These are phyloP conservation scores for Trichocladium uniseriatum DNA, from an alignment of 495 filamentous ascomycete species.

Conservation along the genomic window DNA sequence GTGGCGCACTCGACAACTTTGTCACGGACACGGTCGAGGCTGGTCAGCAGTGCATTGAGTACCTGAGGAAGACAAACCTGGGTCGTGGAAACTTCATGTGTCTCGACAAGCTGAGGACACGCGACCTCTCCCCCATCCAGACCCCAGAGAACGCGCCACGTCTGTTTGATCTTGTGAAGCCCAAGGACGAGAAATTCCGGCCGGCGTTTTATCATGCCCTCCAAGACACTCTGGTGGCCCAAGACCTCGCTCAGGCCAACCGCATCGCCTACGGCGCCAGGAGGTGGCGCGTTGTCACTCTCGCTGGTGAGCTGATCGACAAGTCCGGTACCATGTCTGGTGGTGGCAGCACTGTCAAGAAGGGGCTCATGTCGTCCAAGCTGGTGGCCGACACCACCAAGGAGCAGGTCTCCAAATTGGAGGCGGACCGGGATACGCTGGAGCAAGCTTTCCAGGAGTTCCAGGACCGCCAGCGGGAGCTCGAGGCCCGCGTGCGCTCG, in stretches of 20 bases:
- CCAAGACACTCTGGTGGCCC: slow-evolving; percentile 87
- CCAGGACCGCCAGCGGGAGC: slow-evolving; percentile 66
- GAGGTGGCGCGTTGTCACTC: slow-evolving; percentile 91
- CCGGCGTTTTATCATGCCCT: slow-evolving; percentile 91
- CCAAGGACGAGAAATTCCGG: slow-evolving; percentile 77
- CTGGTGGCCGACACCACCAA: slow-evolving; percentile 73
- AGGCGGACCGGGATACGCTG: slow-evolving; percentile 72
- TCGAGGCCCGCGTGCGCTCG: slow-evolving; percentile 62
- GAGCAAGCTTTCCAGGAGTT: slow-evolving; percentile 74
- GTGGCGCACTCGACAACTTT: slow-evolving; percentile 82
- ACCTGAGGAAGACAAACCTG: slow-evolving; percentile 92
- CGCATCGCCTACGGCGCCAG: slow-evolving; percentile 88
- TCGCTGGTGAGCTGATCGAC: slow-evolving; percentile 92
- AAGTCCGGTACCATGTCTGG: slow-evolving; percentile 97
- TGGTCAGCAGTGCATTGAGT: slow-evolving; percentile 95
- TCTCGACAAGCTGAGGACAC: slow-evolving; percentile 70
- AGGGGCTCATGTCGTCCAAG: slow-evolving; percentile 92
- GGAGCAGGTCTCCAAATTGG: slow-evolving; percentile 80
- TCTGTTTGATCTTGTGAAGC: slow-evolving; percentile 84
- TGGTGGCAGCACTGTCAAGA: slow-evolving; percentile 80
- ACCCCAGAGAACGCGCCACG: slow-evolving; percentile 90
- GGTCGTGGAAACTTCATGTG: slow-evolving; percentile 97
- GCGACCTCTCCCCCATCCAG: slow-evolving; percentile 65
- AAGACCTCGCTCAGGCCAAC: slow-evolving; percentile 86
- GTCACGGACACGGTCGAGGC: slow-evolving; percentile 92